Evolutionary conservation across 1,284 basidiomycete genomes (phyloP), one percentile per base, ranked within the genome.

Genomic region (Puccinia coronata): DNA sequence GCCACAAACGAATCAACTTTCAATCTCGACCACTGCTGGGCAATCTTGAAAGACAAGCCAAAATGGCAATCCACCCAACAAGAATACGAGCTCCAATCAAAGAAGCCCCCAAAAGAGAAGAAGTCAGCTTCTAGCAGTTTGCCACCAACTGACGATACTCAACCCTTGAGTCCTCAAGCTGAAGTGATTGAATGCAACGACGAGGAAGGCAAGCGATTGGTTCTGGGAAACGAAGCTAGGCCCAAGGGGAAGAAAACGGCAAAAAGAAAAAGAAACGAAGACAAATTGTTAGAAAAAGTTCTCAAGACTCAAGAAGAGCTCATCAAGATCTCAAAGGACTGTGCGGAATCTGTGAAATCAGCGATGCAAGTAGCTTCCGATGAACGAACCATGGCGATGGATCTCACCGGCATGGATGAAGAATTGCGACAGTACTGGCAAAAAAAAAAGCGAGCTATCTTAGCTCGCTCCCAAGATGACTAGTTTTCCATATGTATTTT

Each of bases 1-100:
- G 18, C 59, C 11, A 28, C 18, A 31, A 16, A 63, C 28, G 59
- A 36, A 28, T 31, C 20, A 12, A 20, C 25, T 3, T 63, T 63
- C 25, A 63, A 63, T 20, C 59, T 63, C 14, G 59, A 63, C 34
- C 59, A 63, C 20, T 63, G 59, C 59, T 63, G 59, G 59, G 59
- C 18, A 3, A 63, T 63, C 14, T 63, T 63, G 59, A 65, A 39
- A 43, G 34, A 65, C 6, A 36, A 2, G 34, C 63, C 63, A 36
- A 65, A 65, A 65, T 65, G 63, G 63, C 63, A 65, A 36, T 31
- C 63, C 11, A 65, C 63, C 31, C 39, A 43, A 18, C 34, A 65
- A 65, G 63, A 65, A n/a, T 14, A 39, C 41, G 6, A 43, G 18
- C 23, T n/a, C 34, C 8, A 41, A 16, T 12, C 18, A 18, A 39